Evolutionary conservation across 768 basidiomycete species (phyloP).

Genomic region (Galerina marginata): DNA sequence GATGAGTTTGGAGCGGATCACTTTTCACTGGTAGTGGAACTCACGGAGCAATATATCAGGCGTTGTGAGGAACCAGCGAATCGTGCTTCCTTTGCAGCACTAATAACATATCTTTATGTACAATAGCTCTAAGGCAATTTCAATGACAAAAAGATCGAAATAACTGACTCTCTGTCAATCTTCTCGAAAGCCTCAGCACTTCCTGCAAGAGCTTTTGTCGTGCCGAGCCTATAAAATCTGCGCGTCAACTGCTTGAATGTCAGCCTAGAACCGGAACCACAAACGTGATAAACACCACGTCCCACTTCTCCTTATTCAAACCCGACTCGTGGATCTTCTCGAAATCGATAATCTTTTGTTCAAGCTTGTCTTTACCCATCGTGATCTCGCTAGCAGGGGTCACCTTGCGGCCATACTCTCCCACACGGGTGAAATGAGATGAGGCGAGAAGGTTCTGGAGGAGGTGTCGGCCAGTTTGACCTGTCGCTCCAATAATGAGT

Average conservation of each 20-base stretch:
- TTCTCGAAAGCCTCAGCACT: constrained; percentile 71
- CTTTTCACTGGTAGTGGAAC: constrained; percentile 18
- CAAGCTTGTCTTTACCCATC: constrained; percentile 59
- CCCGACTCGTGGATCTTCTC: constrained; percentile 62
- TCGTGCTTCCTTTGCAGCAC: constrained; percentile 71
- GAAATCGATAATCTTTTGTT: constrained; percentile 71
- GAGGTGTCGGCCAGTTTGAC: constrained; percentile 66
- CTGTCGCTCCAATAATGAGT: constrained; percentile 79
- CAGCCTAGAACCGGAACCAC: constrained; percentile 24
- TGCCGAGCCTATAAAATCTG: constrained; percentile 53
- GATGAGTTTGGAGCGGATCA: neutral
- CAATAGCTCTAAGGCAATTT: constrained; percentile 21
- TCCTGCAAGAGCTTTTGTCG: constrained; percentile 65
- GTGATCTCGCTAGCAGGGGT: constrained; percentile 49
- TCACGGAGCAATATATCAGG: constrained; percentile 73
- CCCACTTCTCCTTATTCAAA: constrained; percentile 65
- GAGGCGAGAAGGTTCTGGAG: constrained; percentile 66
- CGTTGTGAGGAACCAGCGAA: constrained; percentile 57
- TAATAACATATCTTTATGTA: constrained; percentile 65
- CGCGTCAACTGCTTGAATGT: neutral
- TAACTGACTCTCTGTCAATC: constrained; percentile 74
- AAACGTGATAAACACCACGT: constrained; percentile 75
- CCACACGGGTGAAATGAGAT: constrained; percentile 59
- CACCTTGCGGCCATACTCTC: constrained; percentile 72
- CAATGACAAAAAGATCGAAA: neutral